Conservation (phyloP, 208 protist genomes). For the Vickermania ingenoplastis region DNA sequence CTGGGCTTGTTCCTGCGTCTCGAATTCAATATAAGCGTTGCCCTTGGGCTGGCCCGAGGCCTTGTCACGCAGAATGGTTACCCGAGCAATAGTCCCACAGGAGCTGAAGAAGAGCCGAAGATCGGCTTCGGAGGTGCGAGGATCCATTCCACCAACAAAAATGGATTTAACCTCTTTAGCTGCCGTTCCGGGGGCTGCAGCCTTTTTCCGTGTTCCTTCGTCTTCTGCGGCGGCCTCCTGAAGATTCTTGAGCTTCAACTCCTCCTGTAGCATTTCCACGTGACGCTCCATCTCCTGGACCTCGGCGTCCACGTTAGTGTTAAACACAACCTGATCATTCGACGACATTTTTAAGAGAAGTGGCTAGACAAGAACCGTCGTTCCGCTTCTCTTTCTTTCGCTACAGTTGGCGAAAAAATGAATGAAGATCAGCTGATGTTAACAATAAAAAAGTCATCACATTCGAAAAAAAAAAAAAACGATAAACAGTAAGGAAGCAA, state of each 20-base stretch:
- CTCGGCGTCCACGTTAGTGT: slow-evolving; percentile 52
- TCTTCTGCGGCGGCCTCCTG: slow-evolving; percentile 74
- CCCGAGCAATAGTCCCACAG: slow-evolving; percentile 81
- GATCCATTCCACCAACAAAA: slow-evolving; percentile 89
- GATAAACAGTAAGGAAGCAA: too few species aligned
- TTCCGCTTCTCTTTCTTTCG: too few species aligned
- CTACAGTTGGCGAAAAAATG: too few species aligned
- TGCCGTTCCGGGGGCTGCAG: slow-evolving; percentile 9
- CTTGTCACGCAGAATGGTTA: slow-evolving; percentile 89
- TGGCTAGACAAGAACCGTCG: not conserved
- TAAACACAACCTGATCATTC: slow-evolving; percentile 23
- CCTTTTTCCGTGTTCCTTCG: slow-evolving; percentile 72
- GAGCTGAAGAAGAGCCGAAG: slow-evolving; percentile 86
- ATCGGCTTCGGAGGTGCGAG: slow-evolving; percentile 79
- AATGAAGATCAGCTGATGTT: too few species aligned
- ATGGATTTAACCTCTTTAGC: slow-evolving; percentile 57
- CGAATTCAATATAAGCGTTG: slow-evolving; percentile 90
- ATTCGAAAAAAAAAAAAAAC: too few species aligned
- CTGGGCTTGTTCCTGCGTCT: slow-evolving; percentile 68
- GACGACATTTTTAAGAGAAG: slow-evolving; percentile 3
- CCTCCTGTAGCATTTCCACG: slow-evolving; percentile 78
- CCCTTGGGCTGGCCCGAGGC: slow-evolving; percentile 88
- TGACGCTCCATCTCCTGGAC: slow-evolving; percentile 70
- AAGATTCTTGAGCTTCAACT: slow-evolving; percentile 69
- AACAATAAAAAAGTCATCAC: too few species aligned